Base-by-base conservation (phyloP, 805 yeast species). In the Cyberlindnera subsufficiens region DNA sequence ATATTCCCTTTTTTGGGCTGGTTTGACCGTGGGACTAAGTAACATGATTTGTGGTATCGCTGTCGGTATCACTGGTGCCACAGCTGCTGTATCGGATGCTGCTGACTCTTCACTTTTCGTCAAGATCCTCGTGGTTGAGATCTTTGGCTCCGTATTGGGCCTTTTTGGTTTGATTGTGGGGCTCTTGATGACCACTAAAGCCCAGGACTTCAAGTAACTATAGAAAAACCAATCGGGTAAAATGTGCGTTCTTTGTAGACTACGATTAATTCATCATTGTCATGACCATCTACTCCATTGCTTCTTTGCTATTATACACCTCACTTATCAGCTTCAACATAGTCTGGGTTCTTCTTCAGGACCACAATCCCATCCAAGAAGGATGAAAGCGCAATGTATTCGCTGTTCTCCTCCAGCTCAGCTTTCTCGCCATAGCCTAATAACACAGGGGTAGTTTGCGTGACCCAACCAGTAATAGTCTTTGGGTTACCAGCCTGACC, bases 401-500 rank as follows among this genome's bases (percentile, higher is more conserved):
- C 96, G 47, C 89, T 95, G 54, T 86, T 89, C 43, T 65, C 69
- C 61, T 95, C 99, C 53, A 93, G 71, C 65, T 93, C 99, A 0
- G 99, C 99, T 49, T 97, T 76, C 65, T 93, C 99, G 35, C 98
- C 98, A 54, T 82, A 81, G 33, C 93, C 90, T 43, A 93, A 72
- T 54, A 93, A 71, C 17, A 93, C 99, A 0, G 99, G 99, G 0
- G 99, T 93, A 5, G 93, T 86, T 59, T 93, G 99, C 1, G 99
- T 93, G 17, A 93, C 98, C 99, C 99, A 93, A 31, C 99, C 99
- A 4, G 99, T 93, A 38, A 93, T 93, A 11, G 97, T 90, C 72
- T 93, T 93, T 38, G 99, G 99, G 55, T 87, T 88, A 69, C 99
- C 99, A 0, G 98, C 99, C 65, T 91, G 98, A 30, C 99, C 99